phyloP scores from a whole-genome alignment of 129 eudicot species.

The Deinandra increscens region DNA sequence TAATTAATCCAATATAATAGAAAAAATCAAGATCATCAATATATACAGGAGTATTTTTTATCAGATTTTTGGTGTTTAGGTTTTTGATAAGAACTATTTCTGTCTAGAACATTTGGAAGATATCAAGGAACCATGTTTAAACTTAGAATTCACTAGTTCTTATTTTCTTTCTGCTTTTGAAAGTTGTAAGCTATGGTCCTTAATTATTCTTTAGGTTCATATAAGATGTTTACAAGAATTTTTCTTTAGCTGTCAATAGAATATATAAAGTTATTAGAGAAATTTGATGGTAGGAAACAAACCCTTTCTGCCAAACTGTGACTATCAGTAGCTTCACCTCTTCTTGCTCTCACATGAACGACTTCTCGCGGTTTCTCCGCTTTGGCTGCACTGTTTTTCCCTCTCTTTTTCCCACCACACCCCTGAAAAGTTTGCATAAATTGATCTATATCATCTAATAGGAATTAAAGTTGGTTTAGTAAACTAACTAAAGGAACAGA shows the following conservation, averaged over 20 bases:
- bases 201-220: not conserved
- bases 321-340: slow-evolving; percentile 99
- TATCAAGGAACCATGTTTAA: not conserved
- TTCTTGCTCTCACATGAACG: slow-evolving; percentile 95
- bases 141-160: not conserved
- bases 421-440: slow-evolving; percentile 32
- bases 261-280: not conserved
- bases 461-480: not conserved
- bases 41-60: not conserved
- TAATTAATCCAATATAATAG: slow-evolving; percentile 23
- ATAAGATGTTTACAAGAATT: not conserved
- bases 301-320: slow-evolving; percentile 99
- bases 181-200: not conserved
- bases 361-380: slow-evolving; percentile 75
- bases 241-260: too few relatives aligned
- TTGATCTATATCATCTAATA: not conserved
- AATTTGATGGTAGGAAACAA: not conserved
- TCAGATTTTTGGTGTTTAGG: not conserved
- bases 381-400: slow-evolving; percentile 41
- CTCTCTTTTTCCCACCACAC: slow-evolving; percentile 66
- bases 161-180: not conserved
- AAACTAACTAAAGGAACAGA: not conserved
- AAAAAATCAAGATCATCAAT: not conserved
- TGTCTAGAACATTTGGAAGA: not conserved
- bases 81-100: not conserved